Percentiles rank a stretch among this genome's conserved stretches.
These are phyloP conservation scores for Penicillium sp. DNA, from an alignment of 2,329 filamentous ascomycete species.

Conservation along the genomic window DNA sequence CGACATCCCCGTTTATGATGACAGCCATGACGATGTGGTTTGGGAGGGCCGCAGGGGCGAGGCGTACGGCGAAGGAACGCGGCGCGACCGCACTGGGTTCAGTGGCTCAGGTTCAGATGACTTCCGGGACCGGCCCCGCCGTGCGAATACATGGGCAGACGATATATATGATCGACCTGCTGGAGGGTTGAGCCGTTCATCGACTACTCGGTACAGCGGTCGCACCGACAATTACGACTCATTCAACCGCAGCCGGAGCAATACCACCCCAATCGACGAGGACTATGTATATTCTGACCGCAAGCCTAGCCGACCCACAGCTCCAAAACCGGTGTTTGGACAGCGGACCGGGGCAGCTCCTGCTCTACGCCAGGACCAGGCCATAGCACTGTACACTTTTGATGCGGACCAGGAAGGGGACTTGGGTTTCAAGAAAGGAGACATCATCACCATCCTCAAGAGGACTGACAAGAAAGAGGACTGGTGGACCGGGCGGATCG, in stretches of 20 bases:
- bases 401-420: slow-evolving; percentile 89
- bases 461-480: slow-evolving; percentile 88
- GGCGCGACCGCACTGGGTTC: slow-evolving; percentile 47
- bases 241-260: slow-evolving; percentile 33
- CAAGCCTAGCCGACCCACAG: slow-evolving; percentile 68
- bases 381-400: slow-evolving; percentile 84
- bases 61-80: slow-evolving; percentile 59
- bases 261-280: slow-evolving; percentile 34
- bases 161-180: slow-evolving; percentile 41
- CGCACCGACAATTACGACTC: too few relatives aligned
- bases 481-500: slow-evolving; percentile 95
- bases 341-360: slow-evolving; percentile 33
- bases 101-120: slow-evolving; percentile 47
- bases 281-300: slow-evolving; percentile 50
- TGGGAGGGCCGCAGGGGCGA: slow-evolving; percentile 69
- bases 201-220: slow-evolving; percentile 29
- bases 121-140: slow-evolving; percentile 46
- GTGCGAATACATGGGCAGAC: slow-evolving; percentile 43
- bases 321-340: slow-evolving; percentile 77
- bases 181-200: slow-evolving; percentile 28
- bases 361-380: slow-evolving; percentile 60
- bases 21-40: slow-evolving; percentile 68
- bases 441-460: slow-evolving; percentile 89
- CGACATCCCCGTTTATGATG: slow-evolving; percentile 80
- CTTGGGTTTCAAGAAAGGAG: slow-evolving; percentile 91